Base-by-base conservation (phyloP, 1,139 yeast species). In the Pichia sp. region DNA sequence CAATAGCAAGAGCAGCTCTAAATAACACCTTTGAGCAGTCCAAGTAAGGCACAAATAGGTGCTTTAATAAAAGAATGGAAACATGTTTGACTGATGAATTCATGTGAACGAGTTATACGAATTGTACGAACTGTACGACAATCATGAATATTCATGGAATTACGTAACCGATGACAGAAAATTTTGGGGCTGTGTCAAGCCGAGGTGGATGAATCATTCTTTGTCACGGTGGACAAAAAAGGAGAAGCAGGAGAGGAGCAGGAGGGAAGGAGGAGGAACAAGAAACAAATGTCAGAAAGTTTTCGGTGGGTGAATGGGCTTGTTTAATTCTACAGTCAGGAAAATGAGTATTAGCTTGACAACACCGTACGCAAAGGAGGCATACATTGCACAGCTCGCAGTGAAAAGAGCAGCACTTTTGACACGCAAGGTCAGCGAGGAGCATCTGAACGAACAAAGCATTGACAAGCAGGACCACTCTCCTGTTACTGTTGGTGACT, bases 401-500 rank as follows among this genome's bases (percentile, higher is more conserved):
- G 97, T 93, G 38, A 87, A 85, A 64, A 79, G 96, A 66, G 98
- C 99, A 0, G 81, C 96, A 1, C 68, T 80, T 16, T 75, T 93
- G 57, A 89, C 98, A 41, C 82, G 84, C 65, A 75, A 81, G 51
- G 87, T 93, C 55, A 82, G 88, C 57, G 81, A 81, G 55, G 79
- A 84, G 42, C 85, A 93, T 50, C 77, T 84, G 40, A 55, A 55
- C 31, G 73, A 76, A 59, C 73, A 79, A 36, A 85, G 92, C 1
- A 84, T 90, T 60, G 86, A 90, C 59, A 93, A 93, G 67, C 80
- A 81, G 43, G 99, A 93, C 69, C 82, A 84, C 61, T 89, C 97
- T 1, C 99, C 99, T 1, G 99, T 93, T 13, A 93, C 99, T 1
- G 80, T 93, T 51, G 99, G 98, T 26, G 99, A 93, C 68, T 93